Evolutionary conservation across 164 flowering plant species (phyloP).

Genomic region (Akebia trifoliata): DNA sequence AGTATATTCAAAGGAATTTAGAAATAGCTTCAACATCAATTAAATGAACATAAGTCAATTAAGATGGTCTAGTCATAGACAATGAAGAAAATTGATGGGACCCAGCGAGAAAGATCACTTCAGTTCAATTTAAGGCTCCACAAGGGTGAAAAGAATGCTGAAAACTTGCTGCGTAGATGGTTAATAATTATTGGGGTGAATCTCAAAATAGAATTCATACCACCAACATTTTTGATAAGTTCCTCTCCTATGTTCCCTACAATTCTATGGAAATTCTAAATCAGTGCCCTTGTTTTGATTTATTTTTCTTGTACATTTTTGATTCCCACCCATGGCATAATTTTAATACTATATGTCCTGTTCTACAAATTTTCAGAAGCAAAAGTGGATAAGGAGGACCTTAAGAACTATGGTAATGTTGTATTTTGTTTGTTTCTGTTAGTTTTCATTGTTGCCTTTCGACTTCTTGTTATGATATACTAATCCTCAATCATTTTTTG

Average conservation of each 20-base stretch:
- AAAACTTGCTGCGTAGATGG: too few relatives aligned
- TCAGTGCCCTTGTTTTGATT: neutral
- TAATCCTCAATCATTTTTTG: neutral
- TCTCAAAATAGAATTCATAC: too few relatives aligned
- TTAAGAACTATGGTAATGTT: constrained; percentile 22
- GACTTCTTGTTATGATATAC: neutral
- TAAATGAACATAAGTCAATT: too few relatives aligned
- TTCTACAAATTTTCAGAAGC: constrained; percentile 21
- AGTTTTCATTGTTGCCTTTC: neutral
- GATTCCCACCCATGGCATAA: neutral
- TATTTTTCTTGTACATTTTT: neutral
- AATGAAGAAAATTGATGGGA: too few relatives aligned
- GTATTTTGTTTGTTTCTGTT: neutral
- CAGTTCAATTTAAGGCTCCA: too few relatives aligned
- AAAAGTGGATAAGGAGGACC: constrained; percentile 30
- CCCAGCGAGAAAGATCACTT: too few relatives aligned
- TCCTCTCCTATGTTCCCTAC: neutral
- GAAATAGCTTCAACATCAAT: too few relatives aligned
- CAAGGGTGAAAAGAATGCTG: too few relatives aligned
- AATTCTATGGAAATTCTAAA: neutral
- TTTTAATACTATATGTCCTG: constrained; percentile 12
- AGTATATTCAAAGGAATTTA: too few relatives aligned
- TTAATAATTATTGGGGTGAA: too few relatives aligned
- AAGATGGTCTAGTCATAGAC: too few relatives aligned
- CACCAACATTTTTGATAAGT: too few relatives aligned